phyloP scores from a whole-genome alignment of 1,284 basidiomycete species.

The Sporisorium exsertum region DNA sequence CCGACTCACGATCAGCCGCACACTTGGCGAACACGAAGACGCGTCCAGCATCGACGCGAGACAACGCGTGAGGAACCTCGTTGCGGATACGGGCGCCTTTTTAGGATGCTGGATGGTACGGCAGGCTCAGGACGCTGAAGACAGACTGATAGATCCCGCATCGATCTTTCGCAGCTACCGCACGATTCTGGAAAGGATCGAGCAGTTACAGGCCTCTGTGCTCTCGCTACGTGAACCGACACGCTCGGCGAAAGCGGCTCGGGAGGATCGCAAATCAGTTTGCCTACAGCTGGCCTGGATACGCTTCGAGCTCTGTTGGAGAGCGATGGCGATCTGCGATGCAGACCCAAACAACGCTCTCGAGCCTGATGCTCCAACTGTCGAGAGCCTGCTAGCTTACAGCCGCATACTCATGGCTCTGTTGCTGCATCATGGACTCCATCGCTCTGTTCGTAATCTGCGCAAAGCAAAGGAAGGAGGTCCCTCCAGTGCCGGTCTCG shows the following conservation, averaged over 20 bases:
- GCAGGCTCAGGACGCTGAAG: constrained; percentile 1
- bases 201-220: constrained; percentile 33
- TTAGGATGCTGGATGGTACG: constrained; percentile 33
- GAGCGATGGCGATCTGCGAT: constrained; percentile 42
- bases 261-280: constrained; percentile 19
- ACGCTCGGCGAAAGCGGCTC: not conserved
- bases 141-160: not conserved
- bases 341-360: constrained; percentile 21
- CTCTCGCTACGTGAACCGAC: constrained; percentile 14
- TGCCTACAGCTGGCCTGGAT: constrained; percentile 55
- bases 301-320: constrained; percentile 58
- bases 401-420: constrained; percentile 51
- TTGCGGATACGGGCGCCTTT: constrained; percentile 31
- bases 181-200: constrained; percentile 21
- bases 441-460: constrained; percentile 38
- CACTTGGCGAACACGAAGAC: constrained; percentile 1
- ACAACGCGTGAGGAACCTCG: constrained; percentile 11
- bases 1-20: constrained; percentile 22
- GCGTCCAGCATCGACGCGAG: not conserved
- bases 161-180: constrained; percentile 34
- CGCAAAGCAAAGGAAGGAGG: constrained; percentile 11
- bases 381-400: constrained; percentile 32
- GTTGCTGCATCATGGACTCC: constrained; percentile 57
- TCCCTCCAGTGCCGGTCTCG: not conserved
- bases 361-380: constrained; percentile 61